Conservation (phyloP, 148 eudicot species). For the Vaccinium myrtillus region DNA sequence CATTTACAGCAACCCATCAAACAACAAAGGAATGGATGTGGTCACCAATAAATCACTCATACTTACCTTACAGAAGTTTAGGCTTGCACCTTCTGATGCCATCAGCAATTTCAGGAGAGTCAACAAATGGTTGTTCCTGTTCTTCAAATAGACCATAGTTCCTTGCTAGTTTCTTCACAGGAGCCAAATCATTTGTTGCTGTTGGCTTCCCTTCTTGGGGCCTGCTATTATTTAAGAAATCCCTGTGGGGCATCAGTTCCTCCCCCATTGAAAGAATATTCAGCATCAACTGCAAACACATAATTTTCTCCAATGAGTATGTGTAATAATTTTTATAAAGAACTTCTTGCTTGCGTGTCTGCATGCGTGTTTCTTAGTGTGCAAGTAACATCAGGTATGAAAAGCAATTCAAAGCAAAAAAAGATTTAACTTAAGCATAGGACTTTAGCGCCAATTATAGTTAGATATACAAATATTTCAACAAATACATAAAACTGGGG, state of each 20-base stretch:
- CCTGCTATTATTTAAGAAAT: neutral
- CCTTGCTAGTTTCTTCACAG: neutral
- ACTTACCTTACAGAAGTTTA: neutral
- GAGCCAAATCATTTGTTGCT: neutral
- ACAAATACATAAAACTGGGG: neutral
- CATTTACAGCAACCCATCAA: neutral
- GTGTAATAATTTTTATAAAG: neutral
- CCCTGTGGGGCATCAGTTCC: constrained; percentile 53
- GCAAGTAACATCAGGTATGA: neutral
- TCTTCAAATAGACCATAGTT: neutral
- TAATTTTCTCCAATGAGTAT: neutral
- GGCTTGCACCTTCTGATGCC: neutral
- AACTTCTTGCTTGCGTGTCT: neutral
- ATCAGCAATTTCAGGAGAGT: neutral
- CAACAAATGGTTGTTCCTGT: neutral
- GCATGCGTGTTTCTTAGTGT: neutral
- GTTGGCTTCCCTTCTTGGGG: neutral
- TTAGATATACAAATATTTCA: neutral
- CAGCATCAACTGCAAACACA: constrained; percentile 36
- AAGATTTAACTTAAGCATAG: neutral
- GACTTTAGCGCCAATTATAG: neutral
- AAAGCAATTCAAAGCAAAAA: neutral
- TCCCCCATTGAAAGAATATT: constrained; percentile 30
- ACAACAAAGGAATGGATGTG: neutral
- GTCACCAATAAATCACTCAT: neutral